These are phyloP conservation scores for Avena atlantica DNA, from an alignment of 176 grass and related monocot genomes.

Conservation along the genomic window DNA sequence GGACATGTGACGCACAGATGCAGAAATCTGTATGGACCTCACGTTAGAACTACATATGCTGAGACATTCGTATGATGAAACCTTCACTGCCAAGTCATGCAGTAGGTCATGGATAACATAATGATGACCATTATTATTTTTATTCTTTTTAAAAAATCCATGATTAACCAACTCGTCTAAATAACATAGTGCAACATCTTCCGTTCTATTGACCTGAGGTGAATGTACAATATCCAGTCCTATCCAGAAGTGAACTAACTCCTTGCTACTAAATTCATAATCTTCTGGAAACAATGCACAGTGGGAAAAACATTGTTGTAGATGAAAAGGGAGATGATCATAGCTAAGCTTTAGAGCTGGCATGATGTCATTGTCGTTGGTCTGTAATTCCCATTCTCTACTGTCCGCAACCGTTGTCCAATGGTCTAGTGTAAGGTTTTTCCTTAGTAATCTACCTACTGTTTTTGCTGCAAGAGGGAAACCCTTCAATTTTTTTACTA, in stretches of 20 bases:
- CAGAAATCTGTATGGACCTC: background rate
- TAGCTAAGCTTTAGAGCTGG: constrained; percentile 47
- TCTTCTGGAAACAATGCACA: constrained; percentile 48
- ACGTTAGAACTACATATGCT: background rate
- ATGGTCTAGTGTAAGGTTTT: background rate
- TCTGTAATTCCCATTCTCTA: constrained; percentile 26
- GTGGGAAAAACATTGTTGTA: background rate
- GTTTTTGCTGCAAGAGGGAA: constrained; percentile 33
- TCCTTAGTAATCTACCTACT: constrained; percentile 18
- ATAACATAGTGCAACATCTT: background rate
- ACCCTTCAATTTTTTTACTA: constrained; percentile 19
- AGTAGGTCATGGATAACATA: constrained; percentile 44
- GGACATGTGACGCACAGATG: constrained; percentile 40
- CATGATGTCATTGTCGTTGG: constrained; percentile 33
- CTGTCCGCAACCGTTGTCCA: constrained; percentile 11
- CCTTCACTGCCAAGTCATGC: constrained; percentile 24
- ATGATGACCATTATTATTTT: background rate
- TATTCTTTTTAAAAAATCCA: background rate
- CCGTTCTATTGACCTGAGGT: background rate
- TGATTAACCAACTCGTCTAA: background rate
- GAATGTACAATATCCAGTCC: constrained; percentile 16
- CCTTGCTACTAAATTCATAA: background rate
- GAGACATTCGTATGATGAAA: constrained; percentile 38
- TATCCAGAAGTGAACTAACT: constrained; percentile 44
- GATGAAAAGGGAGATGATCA: constrained; percentile 37